These are phyloP conservation scores for Acidiella bohemica DNA, from an alignment of 495 filamentous ascomycete genomes.

Conservation along the genomic window DNA sequence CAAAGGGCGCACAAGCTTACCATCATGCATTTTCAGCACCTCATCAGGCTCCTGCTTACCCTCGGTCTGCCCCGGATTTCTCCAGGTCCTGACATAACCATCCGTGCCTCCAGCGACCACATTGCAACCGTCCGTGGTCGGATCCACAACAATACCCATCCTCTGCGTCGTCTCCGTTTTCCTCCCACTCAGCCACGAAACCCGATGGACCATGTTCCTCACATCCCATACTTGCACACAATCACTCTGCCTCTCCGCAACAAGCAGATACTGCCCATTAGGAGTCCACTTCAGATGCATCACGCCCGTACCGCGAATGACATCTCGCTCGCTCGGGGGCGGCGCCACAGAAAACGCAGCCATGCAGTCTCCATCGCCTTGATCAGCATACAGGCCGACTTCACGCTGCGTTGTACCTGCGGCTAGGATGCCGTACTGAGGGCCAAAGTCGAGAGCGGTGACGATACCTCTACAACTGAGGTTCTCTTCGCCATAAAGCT, in stretches of 20 bases:
- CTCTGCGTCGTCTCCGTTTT: conserved; percentile 63
- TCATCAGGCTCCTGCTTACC: conserved; percentile 24
- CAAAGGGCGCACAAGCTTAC: no score
- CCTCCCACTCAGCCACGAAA: conserved; percentile 60
- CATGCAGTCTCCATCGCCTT: conserved; percentile 50
- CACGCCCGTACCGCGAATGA: conserved; percentile 53
- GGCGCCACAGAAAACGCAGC: conserved; percentile 48
- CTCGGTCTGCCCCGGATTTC: conserved; percentile 36
- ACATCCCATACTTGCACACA: conserved; percentile 75
- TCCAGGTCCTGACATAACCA: conserved; percentile 67
- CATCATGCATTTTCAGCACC: conserved; percentile 25
- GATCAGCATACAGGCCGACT: conserved; percentile 61
- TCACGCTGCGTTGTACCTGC: conserved; percentile 71
- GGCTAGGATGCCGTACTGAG: conserved; percentile 49
- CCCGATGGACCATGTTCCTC: conserved; percentile 50
- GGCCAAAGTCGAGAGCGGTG: conserved; percentile 46
- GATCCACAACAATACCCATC: conserved; percentile 55
- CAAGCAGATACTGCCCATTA: conserved; percentile 75
- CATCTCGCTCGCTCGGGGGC: conserved; percentile 29
- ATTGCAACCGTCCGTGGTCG: conserved; percentile 43
- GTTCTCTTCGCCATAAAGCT: conserved; percentile 44
- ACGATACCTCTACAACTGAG: conserved; percentile 77
- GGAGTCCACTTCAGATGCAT: conserved; percentile 58
- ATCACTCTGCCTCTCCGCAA: conserved; percentile 68
- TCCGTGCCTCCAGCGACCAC: conserved; percentile 77